Evolutionary conservation across 2,329 filamentous ascomycete species (phyloP), one percentile per base, ranked within the genome.

Genomic region (Blumeria graminis): DNA sequence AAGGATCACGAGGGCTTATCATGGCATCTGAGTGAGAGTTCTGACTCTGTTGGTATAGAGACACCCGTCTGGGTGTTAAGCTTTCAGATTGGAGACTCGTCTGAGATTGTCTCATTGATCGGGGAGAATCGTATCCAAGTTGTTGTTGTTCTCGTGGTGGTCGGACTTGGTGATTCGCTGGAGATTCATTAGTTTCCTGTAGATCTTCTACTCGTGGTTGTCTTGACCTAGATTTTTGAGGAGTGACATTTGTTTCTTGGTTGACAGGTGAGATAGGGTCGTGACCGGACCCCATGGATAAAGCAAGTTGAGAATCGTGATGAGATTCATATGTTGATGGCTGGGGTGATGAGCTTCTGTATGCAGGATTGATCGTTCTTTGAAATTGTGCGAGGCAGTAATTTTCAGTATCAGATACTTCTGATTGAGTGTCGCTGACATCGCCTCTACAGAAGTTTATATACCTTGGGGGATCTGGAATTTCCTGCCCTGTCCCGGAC

Each of bases 361-460:
- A 96, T 0, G 88, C 86, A 16, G 93, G 90, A 65, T 98, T 98
- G 70, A 95, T 94, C 56, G 84, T 89, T 58, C 92, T 78, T 58
- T 89, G 87, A 64, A 96, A 98, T 65, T 98, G 90, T 3, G 93
- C 93, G 11, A 98, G 87, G 0, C 88, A 94, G 66, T 94, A 98
- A 62, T 77, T 81, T 4, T 89, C 87, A 60, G 94, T 89, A 22
- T 94, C 88, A 0, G 86, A 90, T 10, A 77, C 74, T 60, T 92
- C 86, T 1, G 90, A 95, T 62, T 81, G 80, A 39, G 78, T 81
- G 63, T 98, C 92, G 56, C 81, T 75, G 50, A 82, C 70, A 67
- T 94, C 89, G 14, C 90, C 92, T 10, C 92, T 83, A 68, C 87
- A 93, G 69, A 96, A 98, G 72, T 98, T 95, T 78, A 98, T 95